Evolutionary conservation across 257 asterid species (phyloP).

Genomic region (Gentiana dahurica): DNA sequence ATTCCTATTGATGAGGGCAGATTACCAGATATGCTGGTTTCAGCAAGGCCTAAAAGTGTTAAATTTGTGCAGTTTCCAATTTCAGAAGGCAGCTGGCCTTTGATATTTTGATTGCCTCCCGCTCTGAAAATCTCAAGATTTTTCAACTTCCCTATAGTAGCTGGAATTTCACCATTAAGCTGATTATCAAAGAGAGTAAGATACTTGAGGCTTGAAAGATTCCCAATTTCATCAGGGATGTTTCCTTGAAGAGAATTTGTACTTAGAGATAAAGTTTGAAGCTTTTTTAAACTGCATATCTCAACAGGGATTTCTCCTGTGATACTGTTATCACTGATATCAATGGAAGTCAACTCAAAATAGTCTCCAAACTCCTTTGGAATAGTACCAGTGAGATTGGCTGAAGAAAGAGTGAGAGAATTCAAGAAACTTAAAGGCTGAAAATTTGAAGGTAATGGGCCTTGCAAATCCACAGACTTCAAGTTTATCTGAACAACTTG

Average conservation of each 20-base stretch:
- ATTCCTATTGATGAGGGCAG: slow-evolving; percentile 63
- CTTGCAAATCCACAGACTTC: slow-evolving; percentile 59
- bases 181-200: slow-evolving; percentile 75
- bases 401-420: slow-evolving; percentile 56
- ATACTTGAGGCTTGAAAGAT: slow-evolving; percentile 33
- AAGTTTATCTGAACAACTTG: slow-evolving; percentile 43
- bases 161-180: slow-evolving; percentile 66
- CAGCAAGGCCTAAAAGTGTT: slow-evolving; percentile 64
- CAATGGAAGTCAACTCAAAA: slow-evolving; percentile 32
- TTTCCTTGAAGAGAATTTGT: slow-evolving; percentile 53
- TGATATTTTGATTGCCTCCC: slow-evolving; percentile 83
- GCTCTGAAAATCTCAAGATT: slow-evolving; percentile 61
- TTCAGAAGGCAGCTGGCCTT: slow-evolving; percentile 61
- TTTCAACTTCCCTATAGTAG: slow-evolving; percentile 46
- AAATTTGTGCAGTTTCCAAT: slow-evolving; percentile 77
- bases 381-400: slow-evolving; percentile 71
- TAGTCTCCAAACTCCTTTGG: slow-evolving; percentile 73
- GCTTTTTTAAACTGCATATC: slow-evolving; percentile 45
- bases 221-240: slow-evolving; percentile 59
- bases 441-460: slow-evolving; percentile 69
- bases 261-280: slow-evolving; percentile 37
- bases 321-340: slow-evolving; percentile 60
- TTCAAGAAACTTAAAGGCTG: slow-evolving; percentile 40
- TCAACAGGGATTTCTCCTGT: slow-evolving; percentile 68
- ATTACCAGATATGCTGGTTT: slow-evolving; percentile 67